phyloP scores from a whole-genome alignment of 1,139 yeast species.

The Blastobotrys raffinosifermentans region DNA sequence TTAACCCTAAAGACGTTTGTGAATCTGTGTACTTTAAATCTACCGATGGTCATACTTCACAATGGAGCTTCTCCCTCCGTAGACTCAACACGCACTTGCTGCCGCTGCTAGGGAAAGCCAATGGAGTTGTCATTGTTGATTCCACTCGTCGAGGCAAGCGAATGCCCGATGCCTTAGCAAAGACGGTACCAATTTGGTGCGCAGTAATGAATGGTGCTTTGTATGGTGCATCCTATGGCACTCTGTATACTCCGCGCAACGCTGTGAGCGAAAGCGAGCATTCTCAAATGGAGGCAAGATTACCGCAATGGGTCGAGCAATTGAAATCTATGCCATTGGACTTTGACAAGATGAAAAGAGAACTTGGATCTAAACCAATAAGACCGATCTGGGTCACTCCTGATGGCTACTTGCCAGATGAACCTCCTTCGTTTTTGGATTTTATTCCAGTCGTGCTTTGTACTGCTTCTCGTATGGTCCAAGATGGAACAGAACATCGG shows the following conservation, averaged over 20 bases:
- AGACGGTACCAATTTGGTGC: constrained; percentile 90
- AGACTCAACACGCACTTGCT: constrained; percentile 69
- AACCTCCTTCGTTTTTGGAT: constrained; percentile 26
- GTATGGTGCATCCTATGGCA: constrained; percentile 28
- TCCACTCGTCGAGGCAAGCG: constrained; percentile 79
- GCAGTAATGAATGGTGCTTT: constrained; percentile 61
- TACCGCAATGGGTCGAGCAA: constrained; percentile 47
- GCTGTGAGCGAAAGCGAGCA: constrained; percentile 57
- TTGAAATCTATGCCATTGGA: constrained; percentile 38
- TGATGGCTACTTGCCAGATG: constrained; percentile 35
- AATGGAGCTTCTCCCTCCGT: constrained; percentile 72
- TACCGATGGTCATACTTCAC: constrained; percentile 80
- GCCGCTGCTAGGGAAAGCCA: constrained; percentile 37
- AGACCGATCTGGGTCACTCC: constrained; percentile 73
- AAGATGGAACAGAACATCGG: constrained; percentile 46
- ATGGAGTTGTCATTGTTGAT: constrained; percentile 64
- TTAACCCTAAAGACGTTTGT: constrained; percentile 37
- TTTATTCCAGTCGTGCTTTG: constrained; percentile 47
- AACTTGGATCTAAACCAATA: constrained; percentile 44
- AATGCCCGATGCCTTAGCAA: constrained; percentile 81
- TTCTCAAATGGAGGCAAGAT: constrained; percentile 42
- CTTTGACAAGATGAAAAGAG: constrained; percentile 28
- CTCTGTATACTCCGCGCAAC: constrained; percentile 45
- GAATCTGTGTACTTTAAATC: constrained; percentile 74
- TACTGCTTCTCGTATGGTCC: constrained; percentile 58